Evolutionary conservation across 305 asterid genomes (phyloP).

Genomic region (Plantago lanceolata): DNA sequence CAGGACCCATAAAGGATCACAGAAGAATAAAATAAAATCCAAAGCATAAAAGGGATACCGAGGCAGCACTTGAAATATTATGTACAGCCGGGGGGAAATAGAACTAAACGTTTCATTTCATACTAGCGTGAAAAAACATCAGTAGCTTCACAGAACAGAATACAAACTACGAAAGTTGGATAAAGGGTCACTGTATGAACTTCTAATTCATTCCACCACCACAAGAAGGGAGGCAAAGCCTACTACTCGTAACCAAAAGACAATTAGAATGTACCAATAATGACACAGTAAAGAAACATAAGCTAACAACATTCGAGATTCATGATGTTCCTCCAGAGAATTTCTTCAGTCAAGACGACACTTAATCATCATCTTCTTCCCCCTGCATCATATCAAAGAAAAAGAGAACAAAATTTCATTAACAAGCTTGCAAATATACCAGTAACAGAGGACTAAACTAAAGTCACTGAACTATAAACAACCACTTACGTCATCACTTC

Average conservation of each 20-base stretch:
- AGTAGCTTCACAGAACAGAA: slow-evolving; percentile 1
- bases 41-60: not conserved
- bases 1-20: too few species aligned
- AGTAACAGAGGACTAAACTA: not conserved
- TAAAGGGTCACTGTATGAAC: slow-evolving; percentile 9
- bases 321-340: slow-evolving; percentile 7
- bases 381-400: slow-evolving; percentile 27
- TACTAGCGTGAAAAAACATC: slow-evolving; percentile 18
- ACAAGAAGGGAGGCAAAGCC: slow-evolving; percentile 15
- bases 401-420: not conserved
- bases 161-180: too few species aligned
- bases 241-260: slow-evolving; percentile 11
- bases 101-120: slow-evolving; percentile 10
- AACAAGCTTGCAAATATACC: not conserved
- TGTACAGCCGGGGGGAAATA: not conserved
- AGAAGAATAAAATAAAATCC: too few species aligned
- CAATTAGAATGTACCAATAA: slow-evolving; percentile 3
- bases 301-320: slow-evolving; percentile 25
- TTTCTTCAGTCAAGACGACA: not conserved
- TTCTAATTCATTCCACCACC: slow-evolving; percentile 22
- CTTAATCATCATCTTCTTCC: slow-evolving; percentile 41
- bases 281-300: too few species aligned
- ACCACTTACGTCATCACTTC: slow-evolving; percentile 10
- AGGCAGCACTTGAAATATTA: not conserved
- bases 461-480: too few species aligned